These are phyloP conservation scores for Saposhnikovia divaricata DNA, from an alignment of 129 eudicot genomes.

Conservation along the genomic window DNA sequence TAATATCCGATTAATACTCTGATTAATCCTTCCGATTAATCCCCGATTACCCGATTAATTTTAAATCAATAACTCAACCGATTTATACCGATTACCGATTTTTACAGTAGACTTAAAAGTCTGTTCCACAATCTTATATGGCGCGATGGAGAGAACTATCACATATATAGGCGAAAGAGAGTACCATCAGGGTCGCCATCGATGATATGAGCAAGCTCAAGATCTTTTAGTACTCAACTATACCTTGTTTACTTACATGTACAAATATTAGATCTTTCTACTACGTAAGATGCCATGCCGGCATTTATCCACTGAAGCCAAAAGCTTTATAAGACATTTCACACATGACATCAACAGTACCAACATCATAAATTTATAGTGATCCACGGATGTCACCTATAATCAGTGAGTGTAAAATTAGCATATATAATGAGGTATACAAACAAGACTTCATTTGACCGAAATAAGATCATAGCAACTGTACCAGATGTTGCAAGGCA, in stretches of 20 bases:
- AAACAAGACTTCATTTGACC: background rate
- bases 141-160: too few species aligned
- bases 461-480: background rate
- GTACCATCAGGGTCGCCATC: too few species aligned
- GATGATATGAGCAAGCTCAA: background rate
- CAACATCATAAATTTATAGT: background rate
- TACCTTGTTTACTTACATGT: background rate
- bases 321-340: background rate
- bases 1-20: too few species aligned
- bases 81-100: too few species aligned
- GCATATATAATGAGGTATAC: background rate
- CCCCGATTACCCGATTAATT: too few species aligned
- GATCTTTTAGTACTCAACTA: background rate
- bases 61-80: too few species aligned
- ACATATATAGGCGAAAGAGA: too few species aligned
- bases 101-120: too few species aligned
- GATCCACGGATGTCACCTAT: background rate
- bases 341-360: background rate
- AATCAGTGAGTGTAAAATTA: background rate
- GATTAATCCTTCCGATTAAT: too few species aligned
- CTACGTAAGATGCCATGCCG: background rate
- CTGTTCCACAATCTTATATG: too few species aligned
- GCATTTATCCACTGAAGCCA: background rate
- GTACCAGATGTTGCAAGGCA: conserved; percentile 14
- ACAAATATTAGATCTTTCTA: background rate